Evolutionary conservation across 2,329 filamentous ascomycete species (phyloP), one percentile per base, ranked within the genome.

Genomic region (Colletotrichum lentis): DNA sequence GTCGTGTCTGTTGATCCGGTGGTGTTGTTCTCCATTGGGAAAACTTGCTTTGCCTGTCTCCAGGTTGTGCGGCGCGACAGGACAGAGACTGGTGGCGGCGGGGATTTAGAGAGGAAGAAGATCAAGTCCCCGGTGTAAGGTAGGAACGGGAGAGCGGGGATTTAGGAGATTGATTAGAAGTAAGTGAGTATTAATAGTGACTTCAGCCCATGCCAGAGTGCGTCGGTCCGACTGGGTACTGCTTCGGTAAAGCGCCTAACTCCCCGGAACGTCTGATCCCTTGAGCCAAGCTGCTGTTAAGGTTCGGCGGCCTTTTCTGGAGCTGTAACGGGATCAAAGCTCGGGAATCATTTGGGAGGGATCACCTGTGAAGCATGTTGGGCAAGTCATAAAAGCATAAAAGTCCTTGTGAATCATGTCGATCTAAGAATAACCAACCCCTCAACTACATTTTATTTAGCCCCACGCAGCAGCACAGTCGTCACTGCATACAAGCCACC

Each of bases 81-180:
- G 5, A 35, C 22, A 24, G 14, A 20, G n/a, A 22, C 18, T 20
- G 61, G 22, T 64, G 16, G 16, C 22, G 43, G 50, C 65, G 65
- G 65, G 65, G 65, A 68, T 64, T 65, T 65, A 65, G 61, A 68
- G 47, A 54, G 50, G 20, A 55, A 59, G 55, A 55, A 22, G 54
- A 41, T 24, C 20, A 44, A 58, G 62, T 65, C 54, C 49, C 62
- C 54, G 49, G 49, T 31, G 24, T 39, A 11, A 41, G 27, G 11
- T 35, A 27, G 37, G 43, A 14, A 35, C n/a, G 49, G 27, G 55
- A 27, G 22, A 16, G n/a, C 65, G 65, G 65, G 65, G 65, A 60
- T n/a, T 50, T 65, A 68, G 62, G 65, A 49, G 44, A 60, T 27
- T 41, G 10, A 12, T 10, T 27, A 20, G n/a, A 53, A 53, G 37